Base-by-base conservation (phyloP, 306 rosid genomes). In the Crotalaria pallida region DNA sequence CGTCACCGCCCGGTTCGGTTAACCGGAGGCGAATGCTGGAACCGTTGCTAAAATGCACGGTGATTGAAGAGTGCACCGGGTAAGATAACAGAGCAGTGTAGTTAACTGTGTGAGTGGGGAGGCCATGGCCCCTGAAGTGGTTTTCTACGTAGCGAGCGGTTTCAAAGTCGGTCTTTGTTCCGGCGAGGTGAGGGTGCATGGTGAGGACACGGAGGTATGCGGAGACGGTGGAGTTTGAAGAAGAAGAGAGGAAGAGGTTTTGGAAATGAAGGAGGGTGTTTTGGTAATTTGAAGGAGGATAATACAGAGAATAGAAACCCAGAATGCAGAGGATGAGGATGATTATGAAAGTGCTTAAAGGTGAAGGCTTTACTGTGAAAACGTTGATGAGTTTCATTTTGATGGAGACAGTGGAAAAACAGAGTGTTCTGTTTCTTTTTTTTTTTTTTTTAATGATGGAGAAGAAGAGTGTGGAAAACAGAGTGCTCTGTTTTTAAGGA, bases 131-230 rank as follows among this genome's bases (percentile, higher is more conserved):
- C 10, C 57, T 22, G 83, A 88, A 88, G 52, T 83, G 87, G 86
- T 80, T 53, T 26, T 59, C 72, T 22, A 94, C 88, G 52, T 71
- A 84, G 49, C 3, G n/a, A 3, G 77, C 45, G n/a, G 87, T 81
- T 15, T 77, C 76, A 8, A 68, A 18, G 19, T 87, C 85, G 65
- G 86, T 79, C 55, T 79, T 70, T 5, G 98, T 94, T 57, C 98
- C 96, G 72, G 98, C 97, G 61, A 94, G 89, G 88, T 94, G 98
- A 16, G 98, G 92, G 61, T 83, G 97, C 3, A 49, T 69, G 47
- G 98, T 90, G 68, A 90, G 98, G 65, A 69, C 65, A 55, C 91
- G 93, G 34, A 90, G 97, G 87, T 87, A 88, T 63, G 84, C 16
- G 3, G 98, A 75, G 51, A 94, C 34, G 52, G 97, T 87, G 76